Evolutionary conservation across 805 yeast genomes (phyloP), one percentile per base, ranked within the genome.

Genomic region (Torulaspora microellipsoides): DNA sequence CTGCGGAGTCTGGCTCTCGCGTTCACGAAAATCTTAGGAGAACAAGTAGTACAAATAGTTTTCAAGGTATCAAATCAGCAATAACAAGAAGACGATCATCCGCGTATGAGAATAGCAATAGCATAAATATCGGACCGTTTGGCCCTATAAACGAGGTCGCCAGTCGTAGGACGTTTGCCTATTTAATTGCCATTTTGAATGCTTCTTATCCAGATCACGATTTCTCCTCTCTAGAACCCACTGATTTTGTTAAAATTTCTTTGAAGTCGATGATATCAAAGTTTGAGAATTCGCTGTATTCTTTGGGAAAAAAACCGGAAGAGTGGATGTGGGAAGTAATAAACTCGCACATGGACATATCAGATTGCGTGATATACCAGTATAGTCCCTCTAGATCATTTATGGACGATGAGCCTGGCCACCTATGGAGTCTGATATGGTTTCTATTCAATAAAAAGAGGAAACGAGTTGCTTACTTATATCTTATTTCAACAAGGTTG

Each of bases 191-290:
- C 1, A 89, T 90, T 29, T 72, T 93, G 41, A 93, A 93, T 63
- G 85, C 95, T 7, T 83, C 95, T 4, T 91, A 86, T 60, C 98
- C 99, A 0, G 99, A 93, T 62, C 96, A 93, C 58, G 99, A 93
- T 60, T 93, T 91, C 56, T 77, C 95, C 10, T 76, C 83, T 20
- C 75, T 93, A 49, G 88, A 86, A 58, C 99, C 99, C 1, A 72
- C 72, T 14, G 83, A 80, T 62, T 85, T 85, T 64, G 67, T 71
- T 32, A 76, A 85, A n/a, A 77, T 64, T 40, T 65, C 58, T 36
- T 64, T 56, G 50, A 68, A 62, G 60, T 78, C 72, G 44, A 75
- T 79, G 52, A 77, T 78, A 46, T 72, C 81, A 27, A 77, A 81
- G 42, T 82, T 93, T 58, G 88, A 89, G 62, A 86, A 87, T 53